Evolutionary conservation across 2,329 filamentous ascomycete species (phyloP).

Genomic region (Pseudogymnoascus sp.): DNA sequence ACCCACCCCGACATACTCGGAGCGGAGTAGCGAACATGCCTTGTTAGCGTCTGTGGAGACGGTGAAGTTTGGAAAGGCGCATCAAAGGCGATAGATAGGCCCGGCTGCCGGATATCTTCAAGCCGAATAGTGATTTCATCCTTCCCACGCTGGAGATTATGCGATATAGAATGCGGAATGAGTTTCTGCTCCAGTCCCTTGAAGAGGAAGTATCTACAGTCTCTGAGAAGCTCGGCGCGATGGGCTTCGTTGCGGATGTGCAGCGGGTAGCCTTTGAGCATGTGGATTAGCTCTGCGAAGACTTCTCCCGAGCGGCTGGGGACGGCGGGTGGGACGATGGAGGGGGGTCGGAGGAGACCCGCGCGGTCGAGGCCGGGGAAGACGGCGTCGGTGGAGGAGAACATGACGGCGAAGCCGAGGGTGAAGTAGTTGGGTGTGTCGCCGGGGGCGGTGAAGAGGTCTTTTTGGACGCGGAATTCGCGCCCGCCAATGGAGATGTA

Average conservation of each 20-base stretch:
- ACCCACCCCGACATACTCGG: conserved; percentile 45
- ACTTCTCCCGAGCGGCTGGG: conserved; percentile 74
- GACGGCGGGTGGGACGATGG: conserved; percentile 74
- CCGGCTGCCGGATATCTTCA: conserved; percentile 83
- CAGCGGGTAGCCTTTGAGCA: conserved; percentile 77
- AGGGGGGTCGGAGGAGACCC: conserved; percentile 74
- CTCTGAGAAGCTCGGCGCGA: conserved; percentile 66
- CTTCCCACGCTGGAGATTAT: conserved; percentile 59
- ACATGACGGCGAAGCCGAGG: conserved; percentile 81
- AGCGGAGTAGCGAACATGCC: conserved; percentile 17
- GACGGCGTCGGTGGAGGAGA: conserved; percentile 67
- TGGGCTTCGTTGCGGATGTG: conserved; percentile 69
- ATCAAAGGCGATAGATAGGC: conserved; percentile 58
- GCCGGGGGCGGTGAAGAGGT: conserved; percentile 75
- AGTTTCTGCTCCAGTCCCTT: conserved; percentile 84
- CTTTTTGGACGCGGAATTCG: conserved; percentile 83
- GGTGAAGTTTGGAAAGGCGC: conserved; percentile 17
- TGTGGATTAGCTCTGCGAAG: conserved; percentile 72
- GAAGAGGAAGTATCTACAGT: conserved; percentile 89
- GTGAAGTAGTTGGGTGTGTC: conserved; percentile 96
- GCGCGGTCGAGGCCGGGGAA: conserved; percentile 79
- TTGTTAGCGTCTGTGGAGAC: conserved; percentile 24
- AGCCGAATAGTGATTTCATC: conserved; percentile 73
- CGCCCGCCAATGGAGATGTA: conserved; percentile 83
- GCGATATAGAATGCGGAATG: conserved; percentile 66